These are phyloP conservation scores for Acacia crassicarpa DNA, from an alignment of 306 rosid genomes.

Conservation along the genomic window DNA sequence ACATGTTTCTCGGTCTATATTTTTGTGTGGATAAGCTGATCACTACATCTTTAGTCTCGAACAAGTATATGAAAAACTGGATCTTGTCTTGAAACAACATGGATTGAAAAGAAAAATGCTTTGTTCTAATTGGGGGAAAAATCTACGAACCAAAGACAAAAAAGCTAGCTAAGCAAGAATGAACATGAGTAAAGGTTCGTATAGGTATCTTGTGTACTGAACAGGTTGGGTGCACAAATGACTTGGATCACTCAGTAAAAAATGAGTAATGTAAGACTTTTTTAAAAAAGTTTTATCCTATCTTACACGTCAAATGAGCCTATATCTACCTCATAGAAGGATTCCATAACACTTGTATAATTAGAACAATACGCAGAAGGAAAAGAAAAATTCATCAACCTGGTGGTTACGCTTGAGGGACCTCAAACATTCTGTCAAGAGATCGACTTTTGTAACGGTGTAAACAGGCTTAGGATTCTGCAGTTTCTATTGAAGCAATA, in stretches of 20 bases:
- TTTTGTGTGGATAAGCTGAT: not conserved
- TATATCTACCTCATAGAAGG: not conserved
- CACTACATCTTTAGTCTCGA: not conserved
- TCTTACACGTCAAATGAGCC: not conserved
- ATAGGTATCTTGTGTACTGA: not conserved
- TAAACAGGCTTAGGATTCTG: slow-evolving; percentile 42
- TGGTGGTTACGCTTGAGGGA: slow-evolving; percentile 54
- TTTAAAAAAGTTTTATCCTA: not conserved
- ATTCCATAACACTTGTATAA: not conserved
- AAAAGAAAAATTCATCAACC: slow-evolving; percentile 38
- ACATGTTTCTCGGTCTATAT: not conserved
- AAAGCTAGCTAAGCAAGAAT: not conserved
- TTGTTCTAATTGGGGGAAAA: too few relatives aligned
- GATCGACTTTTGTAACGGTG: slow-evolving; percentile 40
- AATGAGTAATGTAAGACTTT: not conserved
- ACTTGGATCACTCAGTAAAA: not conserved
- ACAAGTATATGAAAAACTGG: not conserved
- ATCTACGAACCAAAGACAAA: not conserved
- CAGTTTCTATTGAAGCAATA: slow-evolving; percentile 27
- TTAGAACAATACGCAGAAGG: not conserved
- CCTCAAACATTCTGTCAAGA: slow-evolving; percentile 64
- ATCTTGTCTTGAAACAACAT: too few relatives aligned
- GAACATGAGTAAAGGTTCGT: not conserved
- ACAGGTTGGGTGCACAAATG: not conserved
- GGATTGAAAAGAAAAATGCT: too few relatives aligned